phyloP scores from a whole-genome alignment of 179 eudicot species.

The Silene vulgaris region DNA sequence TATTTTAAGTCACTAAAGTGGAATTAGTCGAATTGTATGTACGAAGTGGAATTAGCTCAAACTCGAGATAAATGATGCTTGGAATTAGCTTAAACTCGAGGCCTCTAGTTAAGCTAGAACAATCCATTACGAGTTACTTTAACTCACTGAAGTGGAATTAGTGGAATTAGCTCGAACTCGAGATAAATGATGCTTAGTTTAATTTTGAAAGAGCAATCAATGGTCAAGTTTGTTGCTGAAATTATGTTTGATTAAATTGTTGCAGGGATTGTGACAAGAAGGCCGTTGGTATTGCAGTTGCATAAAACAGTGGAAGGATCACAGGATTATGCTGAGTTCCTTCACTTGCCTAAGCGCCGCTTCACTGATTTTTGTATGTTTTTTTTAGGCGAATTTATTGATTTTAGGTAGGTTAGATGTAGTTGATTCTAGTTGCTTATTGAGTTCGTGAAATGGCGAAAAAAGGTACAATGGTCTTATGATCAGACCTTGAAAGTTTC shows the following conservation, averaged over 20 bases:
- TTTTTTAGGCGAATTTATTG: not conserved
- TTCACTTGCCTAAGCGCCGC: constrained; percentile 63
- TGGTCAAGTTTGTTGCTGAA: not conserved
- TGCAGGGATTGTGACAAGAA: constrained; percentile 74
- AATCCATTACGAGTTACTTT: too few relatives aligned
- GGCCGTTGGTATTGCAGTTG: constrained; percentile 84
- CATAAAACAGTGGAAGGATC: constrained; percentile 68
- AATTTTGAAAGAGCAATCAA: not conserved
- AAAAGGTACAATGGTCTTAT: not conserved
- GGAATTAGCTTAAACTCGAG: too few relatives aligned
- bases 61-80: too few relatives aligned
- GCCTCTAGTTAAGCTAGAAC: too few relatives aligned
- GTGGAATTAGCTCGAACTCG: not conserved
- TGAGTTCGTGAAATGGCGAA: not conserved
- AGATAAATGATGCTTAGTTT: not conserved
- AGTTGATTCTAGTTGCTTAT: not conserved
- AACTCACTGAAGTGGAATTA: not conserved
- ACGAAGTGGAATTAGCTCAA: too few relatives aligned
- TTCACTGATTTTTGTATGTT: constrained; percentile 66
- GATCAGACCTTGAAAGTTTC: not conserved
- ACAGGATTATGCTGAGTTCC: constrained; percentile 81
- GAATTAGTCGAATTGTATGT: too few relatives aligned
- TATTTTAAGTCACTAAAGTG: too few relatives aligned
- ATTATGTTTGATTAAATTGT: not conserved
- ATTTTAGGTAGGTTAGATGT: not conserved